Percentiles rank a stretch among this genome's conserved stretches.
Conservation (phyloP, 108 stramenopile species). For the Stephanodiscus minutulus region DNA sequence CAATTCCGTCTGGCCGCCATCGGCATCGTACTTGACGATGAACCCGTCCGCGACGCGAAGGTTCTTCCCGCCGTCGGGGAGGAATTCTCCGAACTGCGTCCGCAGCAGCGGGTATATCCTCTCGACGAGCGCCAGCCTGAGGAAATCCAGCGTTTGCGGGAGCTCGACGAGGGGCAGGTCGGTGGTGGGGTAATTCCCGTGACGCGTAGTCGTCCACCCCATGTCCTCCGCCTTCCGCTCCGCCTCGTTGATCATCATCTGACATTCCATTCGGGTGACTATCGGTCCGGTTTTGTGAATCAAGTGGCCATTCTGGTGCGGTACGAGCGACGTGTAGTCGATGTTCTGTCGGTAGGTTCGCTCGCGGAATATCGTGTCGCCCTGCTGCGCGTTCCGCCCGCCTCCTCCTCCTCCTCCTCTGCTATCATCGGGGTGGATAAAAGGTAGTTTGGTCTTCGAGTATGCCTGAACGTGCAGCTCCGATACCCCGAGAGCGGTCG, state of each 20-base stretch:
- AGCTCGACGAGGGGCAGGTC: constrained; percentile 62
- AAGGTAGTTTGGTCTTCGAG: constrained; percentile 49
- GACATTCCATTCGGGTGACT: constrained; percentile 49
- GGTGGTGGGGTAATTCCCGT: constrained; percentile 71
- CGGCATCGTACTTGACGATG: constrained; percentile 81
- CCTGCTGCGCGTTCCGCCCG: background rate
- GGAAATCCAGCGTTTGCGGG: constrained; percentile 49
- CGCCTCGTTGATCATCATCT: constrained; percentile 53
- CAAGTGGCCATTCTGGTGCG: constrained; percentile 45
- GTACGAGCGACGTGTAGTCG: constrained; percentile 41
- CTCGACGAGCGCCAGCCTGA: constrained; percentile 47
- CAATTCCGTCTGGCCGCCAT: constrained; percentile 62
- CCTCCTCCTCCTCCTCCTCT: constrained; percentile 13
- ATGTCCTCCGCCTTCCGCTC: constrained; percentile 42
- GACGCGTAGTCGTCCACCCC: constrained; percentile 76
- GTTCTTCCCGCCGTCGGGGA: constrained; percentile 43
- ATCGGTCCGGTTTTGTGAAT: constrained; percentile 44
- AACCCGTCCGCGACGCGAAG: constrained; percentile 79
- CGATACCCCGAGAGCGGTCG: constrained; percentile 37
- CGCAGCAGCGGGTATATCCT: constrained; percentile 53
- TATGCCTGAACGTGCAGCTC: constrained; percentile 64
- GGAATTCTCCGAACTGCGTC: constrained; percentile 47
- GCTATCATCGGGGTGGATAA: too few species aligned
- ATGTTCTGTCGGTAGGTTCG: background rate
- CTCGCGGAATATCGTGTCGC: constrained; percentile 12